phyloP scores from a whole-genome alignment of 805 yeast species.

The Saccharomycopsis selenospora region DNA sequence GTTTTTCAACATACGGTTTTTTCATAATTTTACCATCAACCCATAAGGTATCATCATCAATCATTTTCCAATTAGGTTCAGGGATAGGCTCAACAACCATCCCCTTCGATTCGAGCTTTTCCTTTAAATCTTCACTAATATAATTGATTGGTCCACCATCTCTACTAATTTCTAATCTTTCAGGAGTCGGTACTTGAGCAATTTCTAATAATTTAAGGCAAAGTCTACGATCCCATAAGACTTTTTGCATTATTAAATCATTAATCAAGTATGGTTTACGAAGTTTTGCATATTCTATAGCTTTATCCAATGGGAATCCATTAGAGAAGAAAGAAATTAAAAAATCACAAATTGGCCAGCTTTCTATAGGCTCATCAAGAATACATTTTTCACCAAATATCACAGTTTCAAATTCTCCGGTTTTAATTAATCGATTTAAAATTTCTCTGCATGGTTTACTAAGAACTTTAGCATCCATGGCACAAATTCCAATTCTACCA shows the following conservation, averaged over 20 bases:
- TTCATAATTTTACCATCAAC: slow-evolving; percentile 65
- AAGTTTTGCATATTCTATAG: slow-evolving; percentile 80
- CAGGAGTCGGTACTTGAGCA: slow-evolving; percentile 84
- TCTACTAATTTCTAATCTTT: slow-evolving; percentile 78
- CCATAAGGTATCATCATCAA: slow-evolving; percentile 74
- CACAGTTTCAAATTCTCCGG: slow-evolving; percentile 94
- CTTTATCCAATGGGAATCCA: slow-evolving; percentile 95
- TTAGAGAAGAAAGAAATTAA: slow-evolving; percentile 87
- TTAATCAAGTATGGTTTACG: slow-evolving; percentile 87
- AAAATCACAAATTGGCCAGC: slow-evolving; percentile 99
- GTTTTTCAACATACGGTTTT: slow-evolving; percentile 96
- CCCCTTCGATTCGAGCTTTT: slow-evolving; percentile 54
- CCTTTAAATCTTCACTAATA: slow-evolving; percentile 59
- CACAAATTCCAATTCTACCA: slow-evolving; percentile 97
- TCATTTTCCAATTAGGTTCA: slow-evolving; percentile 82
- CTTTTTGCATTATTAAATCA: slow-evolving; percentile 84
- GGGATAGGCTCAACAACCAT: slow-evolving; percentile 39
- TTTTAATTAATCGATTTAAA: slow-evolving; percentile 76
- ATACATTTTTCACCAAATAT: slow-evolving; percentile 97
- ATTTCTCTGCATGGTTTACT: slow-evolving; percentile 94
- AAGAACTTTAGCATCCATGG: slow-evolving; percentile 95
- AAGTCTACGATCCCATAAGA: slow-evolving; percentile 94
- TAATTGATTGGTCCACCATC: slow-evolving; percentile 84
- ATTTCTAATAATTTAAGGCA: slow-evolving; percentile 74
- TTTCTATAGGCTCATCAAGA: slow-evolving; percentile 84